Evolutionary conservation across 495 filamentous ascomycete genomes (phyloP).

Genomic region (Copromyces sp.): DNA sequence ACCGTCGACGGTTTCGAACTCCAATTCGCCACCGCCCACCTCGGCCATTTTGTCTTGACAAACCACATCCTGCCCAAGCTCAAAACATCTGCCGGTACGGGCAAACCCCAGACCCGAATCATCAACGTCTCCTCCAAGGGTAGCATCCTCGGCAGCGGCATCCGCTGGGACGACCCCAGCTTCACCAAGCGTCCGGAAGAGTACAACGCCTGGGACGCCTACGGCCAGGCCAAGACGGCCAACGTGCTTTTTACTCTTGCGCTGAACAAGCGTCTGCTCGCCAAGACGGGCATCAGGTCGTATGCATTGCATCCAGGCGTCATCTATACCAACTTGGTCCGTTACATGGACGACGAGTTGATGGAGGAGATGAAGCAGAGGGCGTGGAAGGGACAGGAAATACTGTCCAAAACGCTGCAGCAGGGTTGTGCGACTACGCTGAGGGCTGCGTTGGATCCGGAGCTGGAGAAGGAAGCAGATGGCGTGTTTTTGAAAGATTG

Average conservation of each 20-base stretch:
- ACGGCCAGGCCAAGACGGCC: constrained; percentile 49
- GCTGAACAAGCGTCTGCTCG: constrained; percentile 32
- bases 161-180: constrained; percentile 43
- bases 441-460: constrained; percentile 32
- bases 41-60: constrained; percentile 50
- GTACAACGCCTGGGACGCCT: constrained; percentile 37
- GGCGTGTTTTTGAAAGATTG: constrained; percentile 32
- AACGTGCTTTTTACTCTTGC: constrained; percentile 48
- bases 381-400: constrained; percentile 11
- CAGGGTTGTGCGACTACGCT: constrained; percentile 32
- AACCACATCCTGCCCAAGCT: constrained; percentile 43
- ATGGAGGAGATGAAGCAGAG: constrained; percentile 13
- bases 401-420: constrained; percentile 24
- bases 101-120: constrained; percentile 11
- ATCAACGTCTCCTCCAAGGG: constrained; percentile 32
- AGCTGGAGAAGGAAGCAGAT: constrained; percentile 21
- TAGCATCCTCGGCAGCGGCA: constrained; percentile 29
- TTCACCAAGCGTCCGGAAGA: constrained; percentile 25
- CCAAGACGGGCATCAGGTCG: constrained; percentile 17
- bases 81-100: constrained; percentile 16
- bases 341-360: constrained; percentile 13
- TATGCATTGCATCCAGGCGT: constrained; percentile 38
- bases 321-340: constrained; percentile 26
- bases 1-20: constrained; percentile 41
- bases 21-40: constrained; percentile 49